A percentile compares a stretch with the other conserved stretches of the same genome.
Conservation (phyloP, 331 rosid genomes). For the Phaseolus coccineus region DNA sequence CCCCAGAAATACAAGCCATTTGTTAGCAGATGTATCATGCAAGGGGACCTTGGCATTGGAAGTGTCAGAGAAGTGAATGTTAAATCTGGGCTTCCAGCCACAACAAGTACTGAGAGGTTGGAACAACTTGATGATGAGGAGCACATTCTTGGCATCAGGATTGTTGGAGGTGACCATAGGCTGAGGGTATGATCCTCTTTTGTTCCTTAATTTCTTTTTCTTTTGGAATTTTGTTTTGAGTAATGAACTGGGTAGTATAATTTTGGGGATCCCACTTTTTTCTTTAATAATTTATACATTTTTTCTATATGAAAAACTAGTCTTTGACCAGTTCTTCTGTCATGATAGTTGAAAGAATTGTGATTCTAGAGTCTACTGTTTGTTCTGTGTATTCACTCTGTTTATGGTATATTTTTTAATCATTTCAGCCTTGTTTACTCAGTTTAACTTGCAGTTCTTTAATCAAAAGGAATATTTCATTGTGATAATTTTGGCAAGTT, state of each 20-base stretch:
- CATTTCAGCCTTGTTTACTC: background rate
- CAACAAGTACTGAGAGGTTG: slow-evolving; percentile 79
- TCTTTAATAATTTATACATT: too few relatives aligned
- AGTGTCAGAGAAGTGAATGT: slow-evolving; percentile 82
- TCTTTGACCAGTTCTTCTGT: too few relatives aligned
- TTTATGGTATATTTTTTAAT: background rate
- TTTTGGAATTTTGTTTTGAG: background rate
- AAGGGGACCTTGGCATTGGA: slow-evolving; percentile 74
- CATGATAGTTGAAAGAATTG: too few relatives aligned
- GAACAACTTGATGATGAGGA: slow-evolving; percentile 76
- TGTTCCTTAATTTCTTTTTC: background rate
- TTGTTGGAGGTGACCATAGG: slow-evolving; percentile 81
- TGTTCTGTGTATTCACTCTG: background rate
- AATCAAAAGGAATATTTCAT: background rate
- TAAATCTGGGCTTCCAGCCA: slow-evolving; percentile 84
- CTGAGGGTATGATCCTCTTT: slow-evolving; percentile 56
- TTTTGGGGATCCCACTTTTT: too few relatives aligned
- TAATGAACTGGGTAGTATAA: too few relatives aligned
- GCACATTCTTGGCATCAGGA: slow-evolving; percentile 69
- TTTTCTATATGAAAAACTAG: too few relatives aligned
- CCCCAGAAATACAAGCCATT: slow-evolving; percentile 79
- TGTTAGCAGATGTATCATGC: slow-evolving; percentile 70
- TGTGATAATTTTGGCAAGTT: background rate
- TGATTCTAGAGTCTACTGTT: too few relatives aligned
- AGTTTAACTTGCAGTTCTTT: background rate